Evolutionary conservation across 2,329 filamentous ascomycete species (phyloP).

Genomic region (Trichoderma afroharzianum): DNA sequence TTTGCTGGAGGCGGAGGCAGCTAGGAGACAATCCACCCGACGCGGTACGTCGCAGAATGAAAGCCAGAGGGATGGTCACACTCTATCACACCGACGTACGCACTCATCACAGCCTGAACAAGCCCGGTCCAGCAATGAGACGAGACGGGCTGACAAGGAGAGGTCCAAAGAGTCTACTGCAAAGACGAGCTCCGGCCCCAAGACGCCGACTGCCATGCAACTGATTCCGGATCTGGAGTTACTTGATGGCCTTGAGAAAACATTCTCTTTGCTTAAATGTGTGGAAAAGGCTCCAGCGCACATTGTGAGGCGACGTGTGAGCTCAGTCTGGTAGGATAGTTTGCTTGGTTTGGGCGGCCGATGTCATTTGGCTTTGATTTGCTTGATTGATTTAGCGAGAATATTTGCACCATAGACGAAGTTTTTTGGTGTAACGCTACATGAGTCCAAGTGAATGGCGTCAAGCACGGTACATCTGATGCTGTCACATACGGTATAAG

Average conservation of each 20-base stretch:
- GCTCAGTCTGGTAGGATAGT: constrained; percentile 20
- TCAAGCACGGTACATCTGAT: not conserved
- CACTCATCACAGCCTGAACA: not conserved
- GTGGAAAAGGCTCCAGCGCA: constrained; percentile 10
- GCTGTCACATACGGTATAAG: not conserved
- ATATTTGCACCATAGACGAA: not conserved
- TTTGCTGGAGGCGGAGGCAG: not conserved
- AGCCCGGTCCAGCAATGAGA: not conserved
- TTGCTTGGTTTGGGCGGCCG: not conserved
- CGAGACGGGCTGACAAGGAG: not conserved
- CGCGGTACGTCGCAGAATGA: constrained; percentile 1
- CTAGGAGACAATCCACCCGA: not conserved
- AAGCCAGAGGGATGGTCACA: not conserved
- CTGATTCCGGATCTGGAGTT: constrained; percentile 16
- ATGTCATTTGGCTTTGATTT: not conserved
- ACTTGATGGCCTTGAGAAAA: not conserved
- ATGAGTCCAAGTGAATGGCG: not conserved
- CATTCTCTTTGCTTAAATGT: constrained; percentile 20
- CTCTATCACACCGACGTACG: not conserved
- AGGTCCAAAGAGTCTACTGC: not conserved
- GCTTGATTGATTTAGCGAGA: not conserved
- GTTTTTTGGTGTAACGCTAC: not conserved
- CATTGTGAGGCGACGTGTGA: constrained; percentile 18
- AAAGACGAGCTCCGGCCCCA: constrained; percentile 15
- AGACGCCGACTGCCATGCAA: constrained; percentile 25